Percentiles rank a stretch among this genome's conserved stretches.
phyloP scores from a whole-genome alignment of 2,329 filamentous ascomycete species.

The Fragosphaeria purpurea region DNA sequence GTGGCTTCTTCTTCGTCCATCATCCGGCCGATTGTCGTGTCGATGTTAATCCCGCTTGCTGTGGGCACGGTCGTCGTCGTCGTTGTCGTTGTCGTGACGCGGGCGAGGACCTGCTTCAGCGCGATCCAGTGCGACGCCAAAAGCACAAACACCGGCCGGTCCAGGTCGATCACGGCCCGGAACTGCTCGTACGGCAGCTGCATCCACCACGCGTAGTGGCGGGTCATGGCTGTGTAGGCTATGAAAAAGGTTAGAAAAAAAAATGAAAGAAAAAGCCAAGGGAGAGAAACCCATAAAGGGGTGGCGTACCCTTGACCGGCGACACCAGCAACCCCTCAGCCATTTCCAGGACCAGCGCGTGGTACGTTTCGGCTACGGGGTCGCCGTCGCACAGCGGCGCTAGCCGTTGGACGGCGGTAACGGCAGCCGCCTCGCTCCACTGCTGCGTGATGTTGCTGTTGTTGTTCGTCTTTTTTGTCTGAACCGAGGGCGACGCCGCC shows the following conservation, averaged over 20 bases:
- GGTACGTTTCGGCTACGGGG: constrained; percentile 36
- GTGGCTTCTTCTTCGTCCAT: constrained; percentile 1
- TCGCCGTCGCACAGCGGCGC: constrained; percentile 30
- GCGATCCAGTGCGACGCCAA: constrained; percentile 46
- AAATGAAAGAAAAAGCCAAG: not conserved
- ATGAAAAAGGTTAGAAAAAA: not conserved
- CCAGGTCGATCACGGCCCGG: constrained; percentile 36
- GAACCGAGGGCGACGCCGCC: too few species aligned
- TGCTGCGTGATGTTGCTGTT: constrained; percentile 24
- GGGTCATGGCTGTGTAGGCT: constrained; percentile 41
- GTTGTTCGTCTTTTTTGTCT: too few species aligned
- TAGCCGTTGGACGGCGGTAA: constrained; percentile 31
- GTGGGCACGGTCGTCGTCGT: too few species aligned
- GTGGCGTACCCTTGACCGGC: constrained; percentile 39
- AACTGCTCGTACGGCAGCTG: constrained; percentile 43
- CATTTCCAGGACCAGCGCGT: constrained; percentile 33
- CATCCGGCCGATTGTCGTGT: too few species aligned
- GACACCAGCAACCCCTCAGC: constrained; percentile 41
- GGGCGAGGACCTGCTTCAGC: constrained; percentile 43
- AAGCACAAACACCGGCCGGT: constrained; percentile 35
- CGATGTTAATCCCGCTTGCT: too few species aligned
- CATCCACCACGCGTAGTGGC: constrained; percentile 49
- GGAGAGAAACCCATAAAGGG: not conserved
- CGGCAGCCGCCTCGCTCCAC: constrained; percentile 35
- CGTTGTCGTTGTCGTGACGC: constrained; percentile 27